Base-by-base conservation (phyloP, 345 rosid genomes). In the Melastoma malabathricum region DNA sequence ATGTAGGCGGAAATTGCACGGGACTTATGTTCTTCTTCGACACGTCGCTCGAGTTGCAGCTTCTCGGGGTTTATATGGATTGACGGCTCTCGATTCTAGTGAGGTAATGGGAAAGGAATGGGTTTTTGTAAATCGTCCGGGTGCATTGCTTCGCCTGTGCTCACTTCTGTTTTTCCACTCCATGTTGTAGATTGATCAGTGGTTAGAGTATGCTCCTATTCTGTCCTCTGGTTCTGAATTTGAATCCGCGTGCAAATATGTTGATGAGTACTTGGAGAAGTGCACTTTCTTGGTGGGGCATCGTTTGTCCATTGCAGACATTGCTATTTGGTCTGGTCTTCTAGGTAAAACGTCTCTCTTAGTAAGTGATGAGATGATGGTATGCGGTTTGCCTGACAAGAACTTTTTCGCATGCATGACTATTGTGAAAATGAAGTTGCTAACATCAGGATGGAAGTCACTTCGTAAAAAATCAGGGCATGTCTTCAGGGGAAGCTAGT, bases 291-390 rank as follows among this genome's bases (percentile, higher is more conserved):
- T 84, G n/a, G 95, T 87, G 43, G 95, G 80, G 8, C 49, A 83
- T 59, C 66, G 47, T 58, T 72, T 84, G 57, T 69, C 97, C 9
- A 75, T 92, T 68, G 97, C 90, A 14, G 98, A 84, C 52, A 63
- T 87, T 50, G 95, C 86, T 14, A 59, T 87, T 48, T 92, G 98
- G 97, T 81, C 98, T 3, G 81, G 79, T 58, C 81, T 92, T 23
- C 72, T 88, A 54, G 97, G 97, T 92, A 68, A 48, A 9, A 18
- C n/a, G 25, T 60, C 25, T 18, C 22, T 15, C 43, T 34, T 34
- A 34, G 9, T 34, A 0, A 34, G 12, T 34, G 41, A 34, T 34
- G 12, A 34, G 41, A 34, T 34, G 41, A 12, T 34, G 41, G 41
- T 34, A 34, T 34, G 41, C 12, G 1, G 38, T 31, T 6, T 6